Evolutionary conservation across 164 flowering plant genomes (phyloP).

Genomic region (Amborella trichopoda): DNA sequence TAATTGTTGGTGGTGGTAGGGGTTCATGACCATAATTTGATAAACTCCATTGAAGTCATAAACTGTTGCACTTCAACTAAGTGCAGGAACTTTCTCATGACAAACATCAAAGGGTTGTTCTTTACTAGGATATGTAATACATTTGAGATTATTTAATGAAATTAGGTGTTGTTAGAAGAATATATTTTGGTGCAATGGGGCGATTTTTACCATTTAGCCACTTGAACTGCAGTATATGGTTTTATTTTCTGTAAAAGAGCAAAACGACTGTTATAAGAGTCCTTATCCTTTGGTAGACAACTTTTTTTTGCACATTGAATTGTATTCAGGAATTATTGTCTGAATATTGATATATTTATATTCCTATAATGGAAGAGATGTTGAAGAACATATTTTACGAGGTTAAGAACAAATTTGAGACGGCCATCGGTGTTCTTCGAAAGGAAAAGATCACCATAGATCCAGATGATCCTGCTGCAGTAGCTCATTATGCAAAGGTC

Average conservation of each 20-base stretch:
- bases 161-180: too few species aligned
- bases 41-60: too few species aligned
- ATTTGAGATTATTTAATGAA: too few species aligned
- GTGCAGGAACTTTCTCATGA: too few species aligned
- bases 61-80: too few species aligned
- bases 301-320: background rate
- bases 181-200: background rate
- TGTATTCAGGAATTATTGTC: background rate
- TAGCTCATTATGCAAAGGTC: conserved; percentile 72
- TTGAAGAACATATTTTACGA: conserved; percentile 81
- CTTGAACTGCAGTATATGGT: background rate
- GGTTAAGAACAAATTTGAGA: conserved; percentile 85
- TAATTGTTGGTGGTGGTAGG: too few species aligned
- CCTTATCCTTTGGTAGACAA: background rate
- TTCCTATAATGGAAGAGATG: conserved; percentile 38
- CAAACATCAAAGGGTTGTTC: too few species aligned
- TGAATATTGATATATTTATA: background rate
- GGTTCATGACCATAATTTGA: too few species aligned
- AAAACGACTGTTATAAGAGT: background rate
- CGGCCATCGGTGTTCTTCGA: conserved; percentile 58
- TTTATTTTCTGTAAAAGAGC: too few species aligned
- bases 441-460: conserved; percentile 91
- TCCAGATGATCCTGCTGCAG: conserved; percentile 92
- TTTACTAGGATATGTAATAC: too few species aligned
- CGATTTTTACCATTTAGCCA: background rate